phyloP scores from a whole-genome alignment of 768 basidiomycete species.

The Sarcomyxa edulis region DNA sequence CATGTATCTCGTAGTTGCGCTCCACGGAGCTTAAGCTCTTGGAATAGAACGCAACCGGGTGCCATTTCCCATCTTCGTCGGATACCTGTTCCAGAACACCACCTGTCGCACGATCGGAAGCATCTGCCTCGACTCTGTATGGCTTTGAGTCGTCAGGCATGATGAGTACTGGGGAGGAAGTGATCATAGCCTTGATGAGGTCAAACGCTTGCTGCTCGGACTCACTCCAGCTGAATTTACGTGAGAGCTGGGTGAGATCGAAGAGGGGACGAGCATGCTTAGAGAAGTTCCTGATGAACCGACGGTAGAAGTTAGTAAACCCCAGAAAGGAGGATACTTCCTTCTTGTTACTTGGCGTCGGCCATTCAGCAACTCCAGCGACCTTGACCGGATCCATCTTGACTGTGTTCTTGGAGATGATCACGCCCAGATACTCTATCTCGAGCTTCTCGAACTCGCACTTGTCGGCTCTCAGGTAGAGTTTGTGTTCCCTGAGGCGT shows the following conservation, averaged over 20 bases:
- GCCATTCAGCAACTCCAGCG: conserved; percentile 22
- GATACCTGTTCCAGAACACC: conserved; percentile 19
- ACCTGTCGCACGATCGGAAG: conserved; percentile 16
- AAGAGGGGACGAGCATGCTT: conserved; percentile 16
- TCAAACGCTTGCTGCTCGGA: conserved; percentile 18
- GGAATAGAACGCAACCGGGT: conserved; percentile 34
- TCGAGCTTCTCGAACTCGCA: conserved; percentile 14
- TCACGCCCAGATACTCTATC: conserved; percentile 20
- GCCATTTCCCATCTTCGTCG: conserved; percentile 16
- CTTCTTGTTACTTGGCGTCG: conserved; percentile 15
- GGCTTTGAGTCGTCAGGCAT: conserved; percentile 7
- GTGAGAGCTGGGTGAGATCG: conserved; percentile 14
- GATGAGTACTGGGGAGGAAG: conserved; percentile 18
- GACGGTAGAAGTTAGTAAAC: conserved; percentile 31
- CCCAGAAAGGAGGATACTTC: conserved; percentile 36
- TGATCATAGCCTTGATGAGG: conserved; percentile 16
- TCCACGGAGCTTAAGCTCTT: conserved; percentile 25
- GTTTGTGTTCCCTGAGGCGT: conserved; percentile 10
- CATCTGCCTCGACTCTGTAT: conserved; percentile 16
- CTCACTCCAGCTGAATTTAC: conserved; percentile 13
- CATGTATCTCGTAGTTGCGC: conserved; percentile 38
- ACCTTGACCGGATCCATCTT: conserved; percentile 29
- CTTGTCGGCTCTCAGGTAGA: conserved; percentile 9
- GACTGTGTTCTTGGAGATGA: conserved; percentile 14
- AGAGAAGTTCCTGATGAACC: conserved; percentile 26